Base-by-base conservation (phyloP, 345 rosid species). In the Punica granatum region DNA sequence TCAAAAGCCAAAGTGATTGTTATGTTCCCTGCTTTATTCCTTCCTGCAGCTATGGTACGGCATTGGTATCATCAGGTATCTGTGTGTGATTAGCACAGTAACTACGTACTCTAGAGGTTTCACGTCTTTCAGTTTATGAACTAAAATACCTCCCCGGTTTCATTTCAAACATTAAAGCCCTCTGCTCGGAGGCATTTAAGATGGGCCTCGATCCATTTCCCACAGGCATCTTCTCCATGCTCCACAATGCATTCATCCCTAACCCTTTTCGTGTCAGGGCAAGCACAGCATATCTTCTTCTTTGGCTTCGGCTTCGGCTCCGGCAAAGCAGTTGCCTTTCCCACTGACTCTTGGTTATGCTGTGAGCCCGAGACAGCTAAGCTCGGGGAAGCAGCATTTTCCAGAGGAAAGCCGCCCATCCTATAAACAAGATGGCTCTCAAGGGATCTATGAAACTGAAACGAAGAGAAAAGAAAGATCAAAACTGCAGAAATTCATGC, bases 121-220 rank as follows among this genome's bases (percentile, higher is more conserved):
- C n/a, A n/a, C n/a, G n/a, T n/a, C n/a, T n/a, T n/a, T n/a, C n/a
- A n/a, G n/a, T n/a, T n/a, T n/a, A n/a, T n/a, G n/a, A n/a, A n/a
- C n/a, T n/a, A n/a, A n/a, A n/a, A n/a, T n/a, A n/a, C n/a, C n/a
- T n/a, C n/a, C n/a, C n/a, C n/a, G n/a, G n/a, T n/a, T n/a, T n/a
- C n/a, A n/a, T n/a, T n/a, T 93, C 79, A 94, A 76, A 94, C 81
- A 33, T 87, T 89, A 71, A 90, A 94, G 44, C 90, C 97, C 85
- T 94, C 96, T 0, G 91, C 86, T n/a, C 91, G 93, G 70, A 94
- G 95, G 78, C 97, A 91, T 46, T 51, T 70, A n/a, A 78, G 82
- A 76, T 93, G 97, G 83, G 96, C 98, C 69, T 91, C 92, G 3
- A 90, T 94, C 97, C 95, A 90, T 83, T 94, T 89, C n/a, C 76